Evolutionary conservation across 73 alveolate genomes (phyloP), one percentile per base, ranked within the genome.

Genomic region (Paraurostyla sp.): DNA sequence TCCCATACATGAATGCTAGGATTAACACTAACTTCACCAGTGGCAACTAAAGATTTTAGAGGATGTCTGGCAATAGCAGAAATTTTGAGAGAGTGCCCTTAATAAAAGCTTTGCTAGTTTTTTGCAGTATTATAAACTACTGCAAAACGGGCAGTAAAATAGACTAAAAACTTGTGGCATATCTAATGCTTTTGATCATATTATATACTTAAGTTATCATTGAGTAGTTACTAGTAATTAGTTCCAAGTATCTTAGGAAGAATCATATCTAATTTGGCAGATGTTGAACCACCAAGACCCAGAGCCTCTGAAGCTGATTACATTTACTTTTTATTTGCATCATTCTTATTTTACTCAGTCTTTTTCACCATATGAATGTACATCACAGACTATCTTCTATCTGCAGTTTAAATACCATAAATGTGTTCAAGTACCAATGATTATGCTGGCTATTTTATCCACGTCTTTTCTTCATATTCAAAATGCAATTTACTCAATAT

Each of bases 21-120:
- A 73, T 38, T 89, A 22, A 73, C 36, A 65, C 93, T 87, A 33
- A 96, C 98, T 80, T 97, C 99, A 0, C 99, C 99, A 54, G 99
- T 96, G 41, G 99, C 99, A 0, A 97, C 95, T 57, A 92, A 80
- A 83, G 92, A 85, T 46, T 94, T 84, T 63, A 84, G 78, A 9
- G 97, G 97, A 89, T 97, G 98, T 62, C 92, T 81, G 16, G 98
- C 99, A 20, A 97, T 75, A 22, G 98, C 95, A 25, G 98, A 88
- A 18, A 97, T 94, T 87, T 93, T 95, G n/a, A 90, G 73, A 81
- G 89, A 87, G 82, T 97, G 99, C 0, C 99, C 99, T 81, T 97
- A 96, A 89, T 97, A 97, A 63, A 97, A 95, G 87, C 80, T 88
- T 78, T 97, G 94, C 30, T 90, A 76, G 78, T 95, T 92, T 52